Percentiles rank a stretch among this genome's conserved stretches.
phyloP scores from a whole-genome alignment of 192 early-diverging fungal species.

The Podila epigama region DNA sequence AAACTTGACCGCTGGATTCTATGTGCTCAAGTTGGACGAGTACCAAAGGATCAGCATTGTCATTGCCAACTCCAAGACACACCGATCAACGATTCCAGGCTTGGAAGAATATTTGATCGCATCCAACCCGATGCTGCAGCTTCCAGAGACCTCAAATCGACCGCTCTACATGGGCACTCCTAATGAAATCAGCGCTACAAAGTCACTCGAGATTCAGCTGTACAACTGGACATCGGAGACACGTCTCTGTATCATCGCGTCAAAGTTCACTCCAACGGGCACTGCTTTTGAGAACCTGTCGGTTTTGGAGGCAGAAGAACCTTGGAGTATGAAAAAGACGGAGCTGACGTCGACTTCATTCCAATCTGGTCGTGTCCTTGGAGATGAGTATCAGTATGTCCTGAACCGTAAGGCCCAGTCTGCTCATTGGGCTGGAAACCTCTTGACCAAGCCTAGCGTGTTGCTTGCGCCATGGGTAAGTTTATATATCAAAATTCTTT shows the following conservation, averaged over 20 bases:
- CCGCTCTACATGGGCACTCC: constrained; percentile 15
- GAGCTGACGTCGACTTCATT: constrained; percentile 13
- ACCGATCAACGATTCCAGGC: constrained; percentile 13
- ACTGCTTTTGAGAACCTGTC: constrained; percentile 6
- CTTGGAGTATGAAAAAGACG: constrained; percentile 19
- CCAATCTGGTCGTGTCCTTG: constrained; percentile 48
- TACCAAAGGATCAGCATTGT: neutral
- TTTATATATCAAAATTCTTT: neutral
- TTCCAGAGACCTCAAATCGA: constrained; percentile 13
- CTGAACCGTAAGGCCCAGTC: constrained; percentile 49
- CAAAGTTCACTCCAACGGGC: constrained; percentile 15
- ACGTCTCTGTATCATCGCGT: constrained; percentile 19
- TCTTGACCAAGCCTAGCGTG: constrained; percentile 52
- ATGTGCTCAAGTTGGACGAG: constrained; percentile 16
- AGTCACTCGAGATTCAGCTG: constrained; percentile 19
- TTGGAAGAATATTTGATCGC: constrained; percentile 21
- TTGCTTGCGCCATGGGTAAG: constrained; percentile 54
- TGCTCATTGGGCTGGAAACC: constrained; percentile 51
- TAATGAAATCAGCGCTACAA: neutral
- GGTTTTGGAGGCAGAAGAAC: constrained; percentile 2
- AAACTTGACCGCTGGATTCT: constrained; percentile 31
- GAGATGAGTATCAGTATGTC: constrained; percentile 64
- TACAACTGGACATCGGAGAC: constrained; percentile 37
- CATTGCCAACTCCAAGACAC: constrained; percentile 4
- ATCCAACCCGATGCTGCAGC: constrained; percentile 37